Conservation (phyloP, 2,329 filamentous ascomycete species). For the Cladosporium sp. region DNA sequence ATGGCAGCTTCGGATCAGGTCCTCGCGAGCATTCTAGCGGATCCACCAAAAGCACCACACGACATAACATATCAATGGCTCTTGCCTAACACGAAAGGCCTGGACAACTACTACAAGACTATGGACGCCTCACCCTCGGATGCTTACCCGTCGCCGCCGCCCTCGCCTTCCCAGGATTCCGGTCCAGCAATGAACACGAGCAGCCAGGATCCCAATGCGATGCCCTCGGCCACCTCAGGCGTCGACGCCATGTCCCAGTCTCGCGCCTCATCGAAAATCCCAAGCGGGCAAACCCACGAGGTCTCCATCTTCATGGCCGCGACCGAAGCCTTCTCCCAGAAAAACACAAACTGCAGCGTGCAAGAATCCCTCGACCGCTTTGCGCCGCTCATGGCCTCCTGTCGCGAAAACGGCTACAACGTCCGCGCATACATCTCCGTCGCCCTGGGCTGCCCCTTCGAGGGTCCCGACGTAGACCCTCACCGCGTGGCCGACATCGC, state of each 20-base stretch:
- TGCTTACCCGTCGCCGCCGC: constrained; percentile 41
- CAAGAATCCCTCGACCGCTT: constrained; percentile 66
- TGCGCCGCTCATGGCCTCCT: constrained; percentile 60
- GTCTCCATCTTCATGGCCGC: constrained; percentile 77
- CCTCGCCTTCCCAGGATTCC: constrained; percentile 30
- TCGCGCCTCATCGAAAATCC: constrained; percentile 6
- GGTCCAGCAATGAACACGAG: constrained; percentile 39
- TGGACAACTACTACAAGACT: constrained; percentile 54
- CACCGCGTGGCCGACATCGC: constrained; percentile 57
- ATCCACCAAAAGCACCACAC: constrained; percentile 47
- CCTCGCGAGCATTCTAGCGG: constrained; percentile 59
- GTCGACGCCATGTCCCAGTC: constrained; percentile 45
- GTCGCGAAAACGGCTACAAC: constrained; percentile 58
- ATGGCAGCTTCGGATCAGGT: constrained; percentile 76
- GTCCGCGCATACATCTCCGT: constrained; percentile 77
- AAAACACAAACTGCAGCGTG: constrained; percentile 77
- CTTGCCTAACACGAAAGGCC: constrained; percentile 67
- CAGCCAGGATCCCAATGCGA: constrained; percentile 36
- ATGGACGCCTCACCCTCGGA: constrained; percentile 39
- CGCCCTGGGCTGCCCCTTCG: constrained; percentile 73
- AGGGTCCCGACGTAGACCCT: constrained; percentile 56
- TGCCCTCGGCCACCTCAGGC: constrained; percentile 33
- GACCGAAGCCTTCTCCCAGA: constrained; percentile 71
- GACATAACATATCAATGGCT: constrained; percentile 72
- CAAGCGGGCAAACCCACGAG: constrained; percentile 45